These are phyloP conservation scores for Talaromyces proteolyticus DNA, from an alignment of 495 filamentous ascomycete genomes.

Conservation along the genomic window DNA sequence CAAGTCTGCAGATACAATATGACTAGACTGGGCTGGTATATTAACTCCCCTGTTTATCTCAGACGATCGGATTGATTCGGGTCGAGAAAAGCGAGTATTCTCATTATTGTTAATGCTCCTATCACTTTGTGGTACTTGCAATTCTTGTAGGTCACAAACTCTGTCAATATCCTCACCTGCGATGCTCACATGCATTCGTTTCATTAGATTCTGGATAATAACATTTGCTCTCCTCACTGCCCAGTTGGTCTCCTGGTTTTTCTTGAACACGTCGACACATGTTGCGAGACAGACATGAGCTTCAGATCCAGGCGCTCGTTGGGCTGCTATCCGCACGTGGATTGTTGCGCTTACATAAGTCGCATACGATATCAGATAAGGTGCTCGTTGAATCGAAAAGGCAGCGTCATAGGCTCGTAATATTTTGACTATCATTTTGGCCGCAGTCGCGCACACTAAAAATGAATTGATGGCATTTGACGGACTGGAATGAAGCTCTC, in stretches of 20 bases:
- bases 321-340: slow-evolving; percentile 25
- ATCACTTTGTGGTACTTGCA: too few relatives aligned
- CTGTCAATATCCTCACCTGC: not conserved
- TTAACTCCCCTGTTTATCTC: too few relatives aligned
- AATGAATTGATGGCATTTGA: slow-evolving; percentile 21
- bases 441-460: slow-evolving; percentile 20
- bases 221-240: slow-evolving; percentile 22
- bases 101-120: too few relatives aligned
- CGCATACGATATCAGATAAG: slow-evolving; percentile 27
- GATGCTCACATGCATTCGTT: slow-evolving; percentile 24
- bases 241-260: slow-evolving; percentile 25
- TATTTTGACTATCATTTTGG: slow-evolving; percentile 25
- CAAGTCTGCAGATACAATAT: not conserved
- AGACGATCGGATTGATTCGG: too few relatives aligned
- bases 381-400: slow-evolving; percentile 20
- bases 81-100: too few relatives aligned
- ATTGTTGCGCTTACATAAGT: slow-evolving; percentile 30
- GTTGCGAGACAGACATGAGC: slow-evolving; percentile 19
- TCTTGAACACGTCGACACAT: slow-evolving; percentile 21
- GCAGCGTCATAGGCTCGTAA: slow-evolving; percentile 19
- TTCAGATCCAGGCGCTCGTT: slow-evolving; percentile 19
- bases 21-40: too few relatives aligned
- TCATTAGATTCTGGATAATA: slow-evolving; percentile 26
- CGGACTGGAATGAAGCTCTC: slow-evolving; percentile 6
- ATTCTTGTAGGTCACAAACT: not conserved